Evolutionary conservation across 2,329 filamentous ascomycete species (phyloP).

Genomic region (Neonectria ditissima): DNA sequence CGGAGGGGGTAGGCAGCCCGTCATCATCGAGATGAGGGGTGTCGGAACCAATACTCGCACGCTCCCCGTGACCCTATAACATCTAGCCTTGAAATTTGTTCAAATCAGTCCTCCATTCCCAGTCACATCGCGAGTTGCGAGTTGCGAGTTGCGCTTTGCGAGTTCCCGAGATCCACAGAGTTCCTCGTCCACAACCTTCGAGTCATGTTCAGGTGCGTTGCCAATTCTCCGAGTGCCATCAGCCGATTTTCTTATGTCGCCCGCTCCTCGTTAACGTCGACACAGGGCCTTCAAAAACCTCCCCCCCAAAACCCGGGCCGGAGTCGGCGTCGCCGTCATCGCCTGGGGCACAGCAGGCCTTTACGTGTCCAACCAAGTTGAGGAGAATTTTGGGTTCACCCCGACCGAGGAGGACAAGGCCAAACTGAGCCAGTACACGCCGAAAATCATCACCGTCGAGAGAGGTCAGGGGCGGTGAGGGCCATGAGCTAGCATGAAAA

Average conservation of each 20-base stretch:
- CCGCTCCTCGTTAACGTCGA: background rate
- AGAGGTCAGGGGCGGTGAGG: slow-evolving; percentile 27
- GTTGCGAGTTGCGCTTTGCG: background rate
- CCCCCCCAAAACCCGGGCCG: slow-evolving; percentile 74
- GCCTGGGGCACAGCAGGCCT: slow-evolving; percentile 81
- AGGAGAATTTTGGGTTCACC: slow-evolving; percentile 78
- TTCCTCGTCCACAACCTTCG: background rate
- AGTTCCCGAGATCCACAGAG: background rate
- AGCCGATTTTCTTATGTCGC: too few species aligned
- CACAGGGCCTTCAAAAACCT: slow-evolving; percentile 77
- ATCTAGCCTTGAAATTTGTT: background rate
- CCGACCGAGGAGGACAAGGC: slow-evolving; percentile 80
- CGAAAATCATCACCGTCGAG: slow-evolving; percentile 69
- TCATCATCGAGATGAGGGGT: background rate
- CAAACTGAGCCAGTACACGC: slow-evolving; percentile 70
- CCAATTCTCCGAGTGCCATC: background rate
- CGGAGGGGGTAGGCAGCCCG: too few species aligned
- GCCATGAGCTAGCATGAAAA: too few species aligned
- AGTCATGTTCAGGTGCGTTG: slow-evolving; percentile 40
- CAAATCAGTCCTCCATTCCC: background rate
- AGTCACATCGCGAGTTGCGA: too few species aligned
- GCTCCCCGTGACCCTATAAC: background rate
- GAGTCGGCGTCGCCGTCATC: slow-evolving; percentile 80
- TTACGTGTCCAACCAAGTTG: slow-evolving; percentile 78
- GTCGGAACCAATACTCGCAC: background rate